phyloP scores from a whole-genome alignment of 768 basidiomycete genomes.

The Lyophyllum atratum region DNA sequence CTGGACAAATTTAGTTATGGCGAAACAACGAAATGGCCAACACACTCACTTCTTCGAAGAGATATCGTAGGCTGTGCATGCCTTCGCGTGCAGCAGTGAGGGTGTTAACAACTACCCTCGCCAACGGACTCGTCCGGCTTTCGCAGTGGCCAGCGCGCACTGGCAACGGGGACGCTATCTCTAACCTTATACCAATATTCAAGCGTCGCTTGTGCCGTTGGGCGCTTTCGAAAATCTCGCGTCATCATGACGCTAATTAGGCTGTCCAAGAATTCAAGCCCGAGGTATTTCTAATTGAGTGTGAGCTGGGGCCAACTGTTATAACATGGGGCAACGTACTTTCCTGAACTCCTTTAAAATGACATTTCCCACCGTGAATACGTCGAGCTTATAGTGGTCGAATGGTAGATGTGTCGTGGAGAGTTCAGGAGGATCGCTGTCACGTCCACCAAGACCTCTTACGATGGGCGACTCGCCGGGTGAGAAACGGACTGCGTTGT shows the following conservation, averaged over 20 bases:
- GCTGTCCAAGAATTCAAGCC: background rate
- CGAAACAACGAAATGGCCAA: background rate
- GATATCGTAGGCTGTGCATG: background rate
- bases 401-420: background rate
- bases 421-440: background rate
- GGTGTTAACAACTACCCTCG: background rate
- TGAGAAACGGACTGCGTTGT: background rate
- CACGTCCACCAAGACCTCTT: background rate
- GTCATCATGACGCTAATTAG: background rate
- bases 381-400: background rate
- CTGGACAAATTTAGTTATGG: background rate
- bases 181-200: background rate
- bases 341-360: background rate
- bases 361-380: background rate
- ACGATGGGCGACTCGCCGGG: background rate
- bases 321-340: background rate
- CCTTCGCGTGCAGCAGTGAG: background rate
- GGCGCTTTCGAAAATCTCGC: background rate
- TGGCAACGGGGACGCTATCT: background rate
- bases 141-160: background rate
- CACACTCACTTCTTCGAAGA: background rate
- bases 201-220: background rate
- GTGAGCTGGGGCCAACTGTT: background rate
- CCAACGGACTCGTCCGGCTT: background rate
- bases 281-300: background rate